These are phyloP conservation scores for Ustanciosporium gigantosporum DNA, from an alignment of 1,284 basidiomycete species.

Conservation along the genomic window DNA sequence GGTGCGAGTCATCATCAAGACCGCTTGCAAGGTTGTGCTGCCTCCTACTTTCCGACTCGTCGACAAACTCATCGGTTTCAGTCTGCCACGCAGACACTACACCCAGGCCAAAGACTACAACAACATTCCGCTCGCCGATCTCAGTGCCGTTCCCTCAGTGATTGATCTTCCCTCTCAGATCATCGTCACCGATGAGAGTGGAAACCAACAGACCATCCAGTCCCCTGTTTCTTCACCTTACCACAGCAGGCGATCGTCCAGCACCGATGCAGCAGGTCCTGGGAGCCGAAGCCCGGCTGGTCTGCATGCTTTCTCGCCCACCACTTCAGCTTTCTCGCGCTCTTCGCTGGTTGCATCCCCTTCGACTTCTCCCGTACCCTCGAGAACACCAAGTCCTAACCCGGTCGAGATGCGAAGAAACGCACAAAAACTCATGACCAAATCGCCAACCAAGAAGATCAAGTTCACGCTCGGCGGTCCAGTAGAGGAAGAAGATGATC, in stretches of 20 bases:
- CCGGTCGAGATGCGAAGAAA: constrained; percentile 10
- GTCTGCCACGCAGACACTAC: constrained; percentile 50
- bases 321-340: not conserved
- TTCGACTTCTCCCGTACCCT: constrained; percentile 16
- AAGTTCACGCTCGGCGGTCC: constrained; percentile 27
- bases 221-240: constrained; percentile 8
- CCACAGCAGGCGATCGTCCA: constrained; percentile 4
- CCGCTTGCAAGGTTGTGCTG: constrained; percentile 38
- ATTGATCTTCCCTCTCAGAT: constrained; percentile 36
- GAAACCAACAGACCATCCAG: constrained; percentile 20
- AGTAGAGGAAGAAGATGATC: constrained; percentile 4
- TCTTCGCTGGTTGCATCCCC: constrained; percentile 6
- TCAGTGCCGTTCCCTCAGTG: constrained; percentile 31
- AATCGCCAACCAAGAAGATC: constrained; percentile 4
- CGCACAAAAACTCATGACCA: too few species aligned
- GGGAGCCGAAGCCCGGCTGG: not conserved
- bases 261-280: not conserved
- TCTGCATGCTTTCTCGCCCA: not conserved
- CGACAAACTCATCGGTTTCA: constrained; percentile 41
- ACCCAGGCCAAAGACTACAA: constrained; percentile 43
- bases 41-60: constrained; percentile 46
- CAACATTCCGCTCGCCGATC: constrained; percentile 36
- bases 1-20: constrained; percentile 72
- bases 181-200: constrained; percentile 31
- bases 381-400: constrained; percentile 23